Evolutionary conservation across 768 basidiomycete genomes (phyloP).

Genomic region (Termitomyces sp.): DNA sequence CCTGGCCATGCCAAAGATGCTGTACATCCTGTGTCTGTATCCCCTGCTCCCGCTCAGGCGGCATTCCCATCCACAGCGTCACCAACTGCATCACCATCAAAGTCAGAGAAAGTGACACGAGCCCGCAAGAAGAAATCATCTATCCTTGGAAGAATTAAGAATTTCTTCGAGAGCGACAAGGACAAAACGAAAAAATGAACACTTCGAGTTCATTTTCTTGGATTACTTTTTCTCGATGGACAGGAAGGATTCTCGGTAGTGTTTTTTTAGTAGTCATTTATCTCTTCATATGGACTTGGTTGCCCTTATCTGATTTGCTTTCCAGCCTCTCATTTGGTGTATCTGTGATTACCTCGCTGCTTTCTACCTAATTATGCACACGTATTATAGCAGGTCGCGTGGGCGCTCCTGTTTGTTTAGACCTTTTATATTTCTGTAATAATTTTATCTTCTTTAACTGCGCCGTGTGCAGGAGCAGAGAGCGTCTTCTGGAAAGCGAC

Average conservation of each 20-base stretch:
- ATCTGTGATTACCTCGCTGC: background rate
- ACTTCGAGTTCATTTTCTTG: background rate
- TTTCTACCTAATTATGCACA: background rate
- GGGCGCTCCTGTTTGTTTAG: background rate
- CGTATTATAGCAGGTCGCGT: background rate
- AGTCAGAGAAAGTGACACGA: slow-evolving; percentile 33
- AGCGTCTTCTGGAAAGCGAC: too few relatives aligned
- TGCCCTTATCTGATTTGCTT: background rate
- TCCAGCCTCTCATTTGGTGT: background rate
- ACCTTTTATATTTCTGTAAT: background rate
- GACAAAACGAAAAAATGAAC: slow-evolving; percentile 33
- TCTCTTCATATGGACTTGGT: background rate
- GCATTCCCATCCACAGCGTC: slow-evolving; percentile 24
- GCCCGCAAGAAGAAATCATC: slow-evolving; percentile 51
- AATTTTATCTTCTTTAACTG: background rate
- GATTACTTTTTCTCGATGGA: background rate
- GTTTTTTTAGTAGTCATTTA: background rate
- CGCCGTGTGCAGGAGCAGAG: too few relatives aligned
- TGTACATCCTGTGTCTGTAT: background rate
- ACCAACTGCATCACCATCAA: slow-evolving; percentile 21
- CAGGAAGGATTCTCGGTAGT: background rate
- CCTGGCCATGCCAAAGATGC: slow-evolving; percentile 1
- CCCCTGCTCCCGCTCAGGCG: slow-evolving; percentile 16
- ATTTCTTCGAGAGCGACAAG: slow-evolving; percentile 45
- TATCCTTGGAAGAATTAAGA: slow-evolving; percentile 51